A percentile compares a stretch with the other conserved stretches of the same genome.
Evolutionary conservation across 1,284 basidiomycete species (phyloP).

Genomic region (Cutaneotrichosporon sp.): DNA sequence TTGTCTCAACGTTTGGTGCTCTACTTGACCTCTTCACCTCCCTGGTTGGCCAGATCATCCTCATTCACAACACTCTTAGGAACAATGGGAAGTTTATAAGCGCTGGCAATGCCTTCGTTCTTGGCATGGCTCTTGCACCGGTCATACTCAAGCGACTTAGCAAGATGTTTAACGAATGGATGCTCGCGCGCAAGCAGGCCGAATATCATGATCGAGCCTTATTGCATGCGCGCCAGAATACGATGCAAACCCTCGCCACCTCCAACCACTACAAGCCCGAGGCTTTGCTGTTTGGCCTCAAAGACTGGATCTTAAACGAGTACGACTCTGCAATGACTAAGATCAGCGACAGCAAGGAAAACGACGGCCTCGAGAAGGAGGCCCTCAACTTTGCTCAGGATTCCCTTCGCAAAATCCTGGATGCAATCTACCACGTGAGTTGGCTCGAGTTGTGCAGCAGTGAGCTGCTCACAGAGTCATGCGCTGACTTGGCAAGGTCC

Average conservation of each 20-base stretch:
- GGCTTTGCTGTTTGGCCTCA: constrained; percentile 69
- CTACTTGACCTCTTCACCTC: neutral
- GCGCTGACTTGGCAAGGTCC: no score
- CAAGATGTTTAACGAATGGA: neutral
- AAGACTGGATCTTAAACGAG: constrained; percentile 71
- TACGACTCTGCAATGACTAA: constrained; percentile 54
- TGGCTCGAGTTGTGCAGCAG: no score
- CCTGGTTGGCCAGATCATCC: neutral
- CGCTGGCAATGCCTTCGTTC: neutral
- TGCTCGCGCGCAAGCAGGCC: neutral
- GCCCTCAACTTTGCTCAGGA: neutral
- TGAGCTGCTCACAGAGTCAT: no score
- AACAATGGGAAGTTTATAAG: neutral
- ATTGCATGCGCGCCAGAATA: constrained; percentile 27
- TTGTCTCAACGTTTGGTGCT: neutral
- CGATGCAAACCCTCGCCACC: constrained; percentile 61
- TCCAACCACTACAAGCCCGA: constrained; percentile 63
- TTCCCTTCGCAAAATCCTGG: neutral
- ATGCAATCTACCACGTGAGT: neutral
- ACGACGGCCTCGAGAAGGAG: neutral
- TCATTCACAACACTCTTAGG: neutral
- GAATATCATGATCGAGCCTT: neutral
- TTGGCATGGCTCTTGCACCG: constrained; percentile 9
- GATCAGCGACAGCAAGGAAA: no score
- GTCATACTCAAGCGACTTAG: neutral